These are phyloP conservation scores for Solanum chmielewskii DNA, from an alignment of 257 asterid genomes.

Conservation along the genomic window DNA sequence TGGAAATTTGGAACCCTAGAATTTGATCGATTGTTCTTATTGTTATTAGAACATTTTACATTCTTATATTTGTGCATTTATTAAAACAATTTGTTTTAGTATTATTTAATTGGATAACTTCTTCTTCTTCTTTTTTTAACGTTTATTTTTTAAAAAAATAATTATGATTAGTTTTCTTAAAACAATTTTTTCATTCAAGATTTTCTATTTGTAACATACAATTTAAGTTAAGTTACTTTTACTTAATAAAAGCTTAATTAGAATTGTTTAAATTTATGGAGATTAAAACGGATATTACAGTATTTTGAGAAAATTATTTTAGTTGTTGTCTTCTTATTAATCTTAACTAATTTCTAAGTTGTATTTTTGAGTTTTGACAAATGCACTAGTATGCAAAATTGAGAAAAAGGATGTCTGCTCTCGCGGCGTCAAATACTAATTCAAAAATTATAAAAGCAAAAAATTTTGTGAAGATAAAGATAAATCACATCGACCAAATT, in stretches of 20 bases:
- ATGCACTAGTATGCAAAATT: not conserved
- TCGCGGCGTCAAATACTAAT: not conserved
- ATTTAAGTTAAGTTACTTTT: too few relatives aligned
- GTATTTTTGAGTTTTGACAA: not conserved
- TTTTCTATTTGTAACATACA: too few relatives aligned
- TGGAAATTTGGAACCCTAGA: not conserved
- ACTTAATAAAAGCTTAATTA: too few relatives aligned
- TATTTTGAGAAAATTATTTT: not conserved
- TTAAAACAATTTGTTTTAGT: not conserved
- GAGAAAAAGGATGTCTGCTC: not conserved
- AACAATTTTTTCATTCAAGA: not conserved
- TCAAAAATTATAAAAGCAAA: not conserved
- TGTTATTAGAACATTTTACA: not conserved
- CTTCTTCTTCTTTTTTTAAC: too few relatives aligned
- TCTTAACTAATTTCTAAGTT: not conserved
- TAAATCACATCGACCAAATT: too few relatives aligned
- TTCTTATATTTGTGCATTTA: not conserved
- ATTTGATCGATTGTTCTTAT: not conserved
- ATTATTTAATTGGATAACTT: not conserved
- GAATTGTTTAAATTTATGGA: not conserved
- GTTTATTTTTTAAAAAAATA: too few relatives aligned
- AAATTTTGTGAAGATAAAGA: too few relatives aligned
- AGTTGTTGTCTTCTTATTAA: not conserved
- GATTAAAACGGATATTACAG: not conserved
- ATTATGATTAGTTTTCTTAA: not conserved